These are phyloP conservation scores for Crithidia brevicula DNA, from an alignment of 208 protist genomes.

Conservation along the genomic window DNA sequence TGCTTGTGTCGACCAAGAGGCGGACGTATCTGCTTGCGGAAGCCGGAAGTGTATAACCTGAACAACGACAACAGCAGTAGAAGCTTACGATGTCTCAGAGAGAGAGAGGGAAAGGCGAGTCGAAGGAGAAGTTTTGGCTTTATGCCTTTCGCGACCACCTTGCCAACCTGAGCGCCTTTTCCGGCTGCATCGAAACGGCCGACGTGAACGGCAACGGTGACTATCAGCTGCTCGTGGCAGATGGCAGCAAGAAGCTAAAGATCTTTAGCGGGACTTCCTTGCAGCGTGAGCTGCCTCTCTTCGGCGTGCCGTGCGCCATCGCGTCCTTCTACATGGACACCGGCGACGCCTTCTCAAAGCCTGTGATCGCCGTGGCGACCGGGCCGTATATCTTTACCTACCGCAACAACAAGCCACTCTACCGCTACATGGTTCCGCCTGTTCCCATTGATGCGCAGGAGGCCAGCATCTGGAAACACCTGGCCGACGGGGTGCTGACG, in stretches of 20 bases:
- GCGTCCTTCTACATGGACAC: constrained; percentile 82
- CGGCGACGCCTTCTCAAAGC: constrained; percentile 44
- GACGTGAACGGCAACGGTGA: constrained; percentile 94
- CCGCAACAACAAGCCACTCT: constrained; percentile 88
- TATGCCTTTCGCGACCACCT: constrained; percentile 92
- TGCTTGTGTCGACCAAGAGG: no score
- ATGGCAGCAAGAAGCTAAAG: constrained; percentile 80
- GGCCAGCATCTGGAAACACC: constrained; percentile 60
- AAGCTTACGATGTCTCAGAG: background rate
- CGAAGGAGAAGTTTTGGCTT: constrained; percentile 85
- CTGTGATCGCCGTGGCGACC: constrained; percentile 87
- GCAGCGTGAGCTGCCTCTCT: constrained; percentile 75
- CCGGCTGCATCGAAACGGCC: constrained; percentile 74
- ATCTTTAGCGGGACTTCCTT: constrained; percentile 87
- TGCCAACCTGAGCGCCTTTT: constrained; percentile 77
- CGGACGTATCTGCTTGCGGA: no score
- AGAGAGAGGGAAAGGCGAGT: constrained; percentile 5
- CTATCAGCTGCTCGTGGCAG: constrained; percentile 93
- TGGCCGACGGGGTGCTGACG: constrained; percentile 33
- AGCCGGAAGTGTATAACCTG: no score
- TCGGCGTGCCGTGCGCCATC: constrained; percentile 88
- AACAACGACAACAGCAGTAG: background rate
- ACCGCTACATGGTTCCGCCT: constrained; percentile 88
- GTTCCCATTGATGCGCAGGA: constrained; percentile 69
- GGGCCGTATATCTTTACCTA: constrained; percentile 94